Evolutionary conservation across 2,329 filamentous ascomycete genomes (phyloP).

Genomic region (Beauveria bassiana): DNA sequence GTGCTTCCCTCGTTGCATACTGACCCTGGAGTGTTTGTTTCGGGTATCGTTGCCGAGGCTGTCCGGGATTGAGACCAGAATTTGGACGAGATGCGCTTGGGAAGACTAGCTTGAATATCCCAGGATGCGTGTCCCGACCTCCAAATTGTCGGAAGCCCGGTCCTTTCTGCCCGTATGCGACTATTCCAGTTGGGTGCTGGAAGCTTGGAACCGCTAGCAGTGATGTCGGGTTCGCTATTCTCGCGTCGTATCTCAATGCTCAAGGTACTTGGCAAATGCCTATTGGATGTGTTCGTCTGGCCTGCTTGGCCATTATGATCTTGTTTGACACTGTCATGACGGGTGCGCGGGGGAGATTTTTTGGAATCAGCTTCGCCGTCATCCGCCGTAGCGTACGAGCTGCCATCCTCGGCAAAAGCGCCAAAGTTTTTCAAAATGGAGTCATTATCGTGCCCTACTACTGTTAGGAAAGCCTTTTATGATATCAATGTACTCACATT

Average conservation of each 20-base stretch:
- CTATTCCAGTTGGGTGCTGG: neutral
- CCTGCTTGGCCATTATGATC: neutral
- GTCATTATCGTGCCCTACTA: slow-evolving; percentile 19
- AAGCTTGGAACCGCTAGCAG: neutral
- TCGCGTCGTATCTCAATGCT: neutral
- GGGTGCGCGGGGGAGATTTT: neutral
- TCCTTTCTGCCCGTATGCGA: neutral
- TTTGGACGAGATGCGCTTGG: neutral
- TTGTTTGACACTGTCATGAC: neutral
- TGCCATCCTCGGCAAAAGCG: slow-evolving; percentile 18
- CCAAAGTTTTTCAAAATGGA: slow-evolving; percentile 15
- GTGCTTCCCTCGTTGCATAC: neutral
- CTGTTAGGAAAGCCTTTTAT: neutral
- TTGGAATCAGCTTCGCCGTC: slow-evolving; percentile 8
- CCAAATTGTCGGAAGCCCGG: neutral
- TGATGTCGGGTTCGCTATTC: neutral
- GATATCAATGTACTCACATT: slow-evolving; percentile 18
- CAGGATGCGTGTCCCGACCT: neutral
- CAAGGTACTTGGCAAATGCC: neutral
- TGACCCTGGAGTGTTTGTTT: neutral
- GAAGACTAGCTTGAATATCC: neutral
- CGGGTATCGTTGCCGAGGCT: neutral
- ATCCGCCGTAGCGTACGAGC: slow-evolving; percentile 20
- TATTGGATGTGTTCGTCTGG: neutral
- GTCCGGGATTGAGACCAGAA: neutral